Evolutionary conservation across 441 rosid genomes (phyloP).

Genomic region (Syzygium syzygioides): DNA sequence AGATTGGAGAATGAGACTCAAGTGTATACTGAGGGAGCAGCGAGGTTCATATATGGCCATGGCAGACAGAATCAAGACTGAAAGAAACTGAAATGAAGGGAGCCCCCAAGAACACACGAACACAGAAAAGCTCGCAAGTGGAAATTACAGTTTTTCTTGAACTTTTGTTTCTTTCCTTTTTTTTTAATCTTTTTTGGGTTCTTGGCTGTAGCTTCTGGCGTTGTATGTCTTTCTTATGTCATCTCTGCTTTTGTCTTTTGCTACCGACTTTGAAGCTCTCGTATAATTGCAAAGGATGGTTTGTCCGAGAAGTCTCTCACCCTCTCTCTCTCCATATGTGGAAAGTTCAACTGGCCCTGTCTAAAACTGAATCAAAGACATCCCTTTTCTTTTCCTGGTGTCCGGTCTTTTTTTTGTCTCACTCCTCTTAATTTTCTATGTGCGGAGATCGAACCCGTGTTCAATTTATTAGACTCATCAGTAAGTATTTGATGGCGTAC

Average conservation of each 20-base stretch:
- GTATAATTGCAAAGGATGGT: neutral
- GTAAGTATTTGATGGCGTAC: neutral
- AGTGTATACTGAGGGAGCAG: slow-evolving; percentile 53
- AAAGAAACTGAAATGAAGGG: neutral
- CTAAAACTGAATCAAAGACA: neutral
- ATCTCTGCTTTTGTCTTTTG: neutral
- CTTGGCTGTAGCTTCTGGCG: neutral
- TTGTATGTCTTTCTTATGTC: neutral
- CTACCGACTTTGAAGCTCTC: neutral
- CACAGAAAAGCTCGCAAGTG: neutral
- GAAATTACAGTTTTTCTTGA: neutral
- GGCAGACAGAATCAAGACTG: slow-evolving; percentile 35
- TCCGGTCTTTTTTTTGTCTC: neutral
- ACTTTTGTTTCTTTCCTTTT: neutral
- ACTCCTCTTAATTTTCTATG: no score
- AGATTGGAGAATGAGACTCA: slow-evolving; percentile 55
- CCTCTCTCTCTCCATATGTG: neutral
- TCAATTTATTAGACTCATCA: neutral
- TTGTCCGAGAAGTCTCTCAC: neutral
- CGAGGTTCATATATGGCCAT: slow-evolving; percentile 56
- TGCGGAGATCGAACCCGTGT: no score
- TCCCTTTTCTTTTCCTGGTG: neutral
- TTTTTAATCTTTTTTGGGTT: neutral
- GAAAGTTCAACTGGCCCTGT: neutral
- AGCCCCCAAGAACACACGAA: slow-evolving; percentile 13